Evolutionary conservation across 2,329 filamentous ascomycete species (phyloP), one percentile per base, ranked within the genome.

Genomic region (Colletotrichum cuscutae): DNA sequence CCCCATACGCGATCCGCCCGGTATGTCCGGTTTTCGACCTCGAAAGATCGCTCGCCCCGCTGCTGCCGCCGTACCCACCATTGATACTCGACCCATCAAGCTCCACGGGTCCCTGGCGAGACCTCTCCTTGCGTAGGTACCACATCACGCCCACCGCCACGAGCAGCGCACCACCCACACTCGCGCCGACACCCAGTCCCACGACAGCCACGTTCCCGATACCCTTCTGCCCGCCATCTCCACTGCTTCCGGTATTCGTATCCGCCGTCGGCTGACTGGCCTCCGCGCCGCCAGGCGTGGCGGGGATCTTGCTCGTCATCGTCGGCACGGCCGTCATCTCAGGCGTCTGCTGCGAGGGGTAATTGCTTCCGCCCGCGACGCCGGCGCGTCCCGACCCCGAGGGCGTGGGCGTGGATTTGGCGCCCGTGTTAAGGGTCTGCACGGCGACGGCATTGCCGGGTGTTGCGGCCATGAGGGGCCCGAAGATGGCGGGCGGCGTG

Each of bases 61-160:
- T 13, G 19, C 28, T n/a, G 19, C n/a, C 19, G 42, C 5, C 11
- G 11, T 24, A 24, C 9, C n/a, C 42, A 28, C 30, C 59, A 54
- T 65, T 26, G 13, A 26, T 61, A n/a, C 70, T 69, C 26, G 58
- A 42, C 11, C 59, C 54, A 19, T 69, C 70, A 1, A 65, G 53
- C 46, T 69, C 70, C 19, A 69, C 54, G 30, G 53, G 65, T 7
- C 65, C 65, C 5, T 54, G 30, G 30, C 37, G 28, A 12, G 35
- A 54, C 35, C 65, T 64, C 70, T 69, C 70, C 26, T 65, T 69
- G 6, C 70, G 49, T 13, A 72, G 52, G 52, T 60, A 72, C 59
- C 59, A 65, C 65, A 72, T 72, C 28, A 72, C 70, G 42, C 65
- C 70, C 13, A 35, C 46, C 7, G 70, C 70, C 5, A 72, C 70